A percentile compares a stretch with the other conserved stretches of the same genome.
These are phyloP conservation scores for Bruguiera gymnorhiza DNA, from an alignment of 345 rosid genomes.

Conservation along the genomic window DNA sequence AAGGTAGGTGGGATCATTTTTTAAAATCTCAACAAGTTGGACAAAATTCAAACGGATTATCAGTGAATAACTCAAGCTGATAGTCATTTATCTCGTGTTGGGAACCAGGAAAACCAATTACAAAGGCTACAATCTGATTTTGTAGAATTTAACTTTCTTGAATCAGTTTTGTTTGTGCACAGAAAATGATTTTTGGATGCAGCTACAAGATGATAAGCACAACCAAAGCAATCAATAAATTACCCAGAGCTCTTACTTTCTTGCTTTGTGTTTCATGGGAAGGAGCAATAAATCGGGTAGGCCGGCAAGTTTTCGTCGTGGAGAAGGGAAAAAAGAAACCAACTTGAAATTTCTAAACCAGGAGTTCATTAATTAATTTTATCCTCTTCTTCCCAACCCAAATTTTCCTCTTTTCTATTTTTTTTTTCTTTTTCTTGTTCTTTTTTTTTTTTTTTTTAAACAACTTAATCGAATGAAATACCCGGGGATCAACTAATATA, in stretches of 20 bases:
- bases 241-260: background rate
- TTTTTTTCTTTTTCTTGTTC: background rate
- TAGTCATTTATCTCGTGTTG: no score
- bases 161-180: no score
- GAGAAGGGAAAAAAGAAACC: background rate
- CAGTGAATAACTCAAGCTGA: no score
- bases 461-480: no score
- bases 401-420: slow-evolving; percentile 12
- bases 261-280: no score
- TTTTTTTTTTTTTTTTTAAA: slow-evolving; percentile 7
- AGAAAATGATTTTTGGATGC: no score
- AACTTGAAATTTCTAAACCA: background rate
- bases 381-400: slow-evolving; percentile 50
- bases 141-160: no score
- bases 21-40: no score
- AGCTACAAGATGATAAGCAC: background rate
- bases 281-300: background rate
- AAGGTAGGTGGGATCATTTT: no score
- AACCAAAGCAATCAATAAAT: background rate
- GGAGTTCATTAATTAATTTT: background rate
- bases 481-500: background rate
- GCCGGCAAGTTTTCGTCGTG: background rate
- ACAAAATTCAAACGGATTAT: no score
- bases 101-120: no score
- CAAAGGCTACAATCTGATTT: no score